phyloP scores from a whole-genome alignment of 257 asterid species.

The Anisodus acutangulus region DNA sequence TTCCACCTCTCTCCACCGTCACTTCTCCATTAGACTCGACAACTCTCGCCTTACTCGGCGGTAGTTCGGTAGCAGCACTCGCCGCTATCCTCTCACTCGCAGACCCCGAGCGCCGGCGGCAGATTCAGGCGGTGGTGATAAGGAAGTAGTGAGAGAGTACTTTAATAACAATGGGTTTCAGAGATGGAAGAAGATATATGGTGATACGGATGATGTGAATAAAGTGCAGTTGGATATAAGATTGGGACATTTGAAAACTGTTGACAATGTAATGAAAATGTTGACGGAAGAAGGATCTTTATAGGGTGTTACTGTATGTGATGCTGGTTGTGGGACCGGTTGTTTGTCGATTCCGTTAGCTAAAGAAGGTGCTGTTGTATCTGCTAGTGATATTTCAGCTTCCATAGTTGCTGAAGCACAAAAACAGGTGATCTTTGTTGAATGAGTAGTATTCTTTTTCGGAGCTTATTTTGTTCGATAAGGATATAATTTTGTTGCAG shows the following conservation, averaged over 20 bases:
- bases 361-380: constrained; percentile 82
- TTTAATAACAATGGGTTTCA: constrained; percentile 92
- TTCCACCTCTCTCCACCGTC: constrained; percentile 64
- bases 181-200: constrained; percentile 90
- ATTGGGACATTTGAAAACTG: constrained; percentile 84
- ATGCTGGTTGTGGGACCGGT: constrained; percentile 97
- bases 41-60: constrained; percentile 69
- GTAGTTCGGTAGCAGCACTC: constrained; percentile 72
- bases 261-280: constrained; percentile 86
- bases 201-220: constrained; percentile 80
- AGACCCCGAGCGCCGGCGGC: constrained; percentile 84
- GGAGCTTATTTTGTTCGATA: neutral
- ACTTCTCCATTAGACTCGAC: constrained; percentile 63
- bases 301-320: constrained; percentile 79
- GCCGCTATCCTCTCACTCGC: constrained; percentile 76
- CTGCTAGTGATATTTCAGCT: constrained; percentile 90
- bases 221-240: constrained; percentile 82
- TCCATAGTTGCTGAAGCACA: constrained; percentile 95
- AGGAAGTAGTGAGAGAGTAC: constrained; percentile 91
- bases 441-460: neutral
- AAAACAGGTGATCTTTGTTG: constrained; percentile 52
- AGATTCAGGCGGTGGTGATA: constrained; percentile 92
- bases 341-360: constrained; percentile 85
- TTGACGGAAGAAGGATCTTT: constrained; percentile 71
- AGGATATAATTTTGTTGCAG: neutral